A percentile compares a stretch with the other conserved stretches of the same genome.
phyloP scores from a whole-genome alignment of 2,329 filamentous ascomycete genomes.

The Diaporthe eres region DNA sequence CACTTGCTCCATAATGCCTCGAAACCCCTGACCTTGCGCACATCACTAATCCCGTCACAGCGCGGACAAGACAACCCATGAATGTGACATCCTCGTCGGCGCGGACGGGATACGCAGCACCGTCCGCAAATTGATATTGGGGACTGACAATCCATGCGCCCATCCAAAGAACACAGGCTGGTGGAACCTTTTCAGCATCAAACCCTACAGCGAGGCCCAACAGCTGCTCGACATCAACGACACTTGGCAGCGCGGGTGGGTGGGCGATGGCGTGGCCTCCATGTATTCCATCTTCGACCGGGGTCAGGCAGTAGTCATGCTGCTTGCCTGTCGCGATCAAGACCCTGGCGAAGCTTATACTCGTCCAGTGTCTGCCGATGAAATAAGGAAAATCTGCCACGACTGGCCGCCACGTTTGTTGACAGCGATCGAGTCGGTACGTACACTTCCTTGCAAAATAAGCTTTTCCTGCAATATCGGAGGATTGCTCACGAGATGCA shows the following conservation, averaged over 20 bases:
- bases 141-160: background rate
- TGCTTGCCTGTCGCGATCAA: slow-evolving; percentile 13
- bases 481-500: background rate
- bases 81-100: slow-evolving; percentile 39
- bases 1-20: background rate
- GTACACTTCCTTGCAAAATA: background rate
- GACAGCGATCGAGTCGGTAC: background rate
- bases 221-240: slow-evolving; percentile 22
- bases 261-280: slow-evolving; percentile 4
- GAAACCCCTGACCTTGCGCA: background rate
- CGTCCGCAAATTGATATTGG: slow-evolving; percentile 24
- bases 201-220: background rate
- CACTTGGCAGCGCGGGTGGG: slow-evolving; percentile 5
- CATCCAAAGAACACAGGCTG: slow-evolving; percentile 14
- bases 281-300: slow-evolving; percentile 12
- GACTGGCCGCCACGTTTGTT: slow-evolving; percentile 10
- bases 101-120: slow-evolving; percentile 39
- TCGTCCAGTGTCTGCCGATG: slow-evolving; percentile 40
- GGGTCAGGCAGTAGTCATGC: slow-evolving; percentile 4
- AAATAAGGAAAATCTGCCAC: slow-evolving; percentile 43
- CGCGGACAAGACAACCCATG: slow-evolving; percentile 9
- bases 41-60: background rate
- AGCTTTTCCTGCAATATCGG: background rate
- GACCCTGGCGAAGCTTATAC: slow-evolving; percentile 43
- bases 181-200: slow-evolving; percentile 7